Percentiles rank a stretch among this genome's conserved stretches.
Conservation (phyloP, 208 protist genomes). For the Leishmania gerbilli region DNA sequence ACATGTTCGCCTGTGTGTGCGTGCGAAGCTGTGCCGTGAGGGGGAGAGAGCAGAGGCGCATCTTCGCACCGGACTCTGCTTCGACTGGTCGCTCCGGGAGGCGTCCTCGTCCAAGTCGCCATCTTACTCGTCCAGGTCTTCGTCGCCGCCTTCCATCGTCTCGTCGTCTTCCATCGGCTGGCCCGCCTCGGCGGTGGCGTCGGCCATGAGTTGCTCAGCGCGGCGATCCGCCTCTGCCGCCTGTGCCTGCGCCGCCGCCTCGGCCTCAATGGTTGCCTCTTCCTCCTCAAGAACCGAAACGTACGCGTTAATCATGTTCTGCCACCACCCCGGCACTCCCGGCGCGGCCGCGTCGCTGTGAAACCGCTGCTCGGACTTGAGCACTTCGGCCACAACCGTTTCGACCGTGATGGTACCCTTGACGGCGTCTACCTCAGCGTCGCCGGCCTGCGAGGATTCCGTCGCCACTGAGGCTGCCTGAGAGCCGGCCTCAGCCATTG, state of each 20-base stretch:
- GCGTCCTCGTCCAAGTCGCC: conserved; percentile 19
- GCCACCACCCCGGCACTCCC: conserved; percentile 54
- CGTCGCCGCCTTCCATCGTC: conserved; percentile 16
- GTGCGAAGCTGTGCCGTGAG: not conserved
- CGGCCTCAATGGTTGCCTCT: conserved; percentile 24
- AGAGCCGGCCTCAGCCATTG: not conserved
- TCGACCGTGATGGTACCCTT: conserved; percentile 6
- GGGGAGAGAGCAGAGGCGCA: not conserved
- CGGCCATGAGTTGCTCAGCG: conserved; percentile 20
- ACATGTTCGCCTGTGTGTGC: too few species aligned
- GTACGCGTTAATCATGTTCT: conserved; percentile 45
- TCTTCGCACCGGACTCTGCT: not conserved
- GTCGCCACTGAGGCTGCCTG: not conserved
- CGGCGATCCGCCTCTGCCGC: conserved; percentile 19
- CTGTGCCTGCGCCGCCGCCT: conserved; percentile 25
- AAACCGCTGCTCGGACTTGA: conserved; percentile 22
- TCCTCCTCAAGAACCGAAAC: conserved; percentile 47
- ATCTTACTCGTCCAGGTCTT: not conserved
- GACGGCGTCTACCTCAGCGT: not conserved
- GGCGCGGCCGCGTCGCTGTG: conserved; percentile 11
- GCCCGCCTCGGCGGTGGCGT: conserved; percentile 27
- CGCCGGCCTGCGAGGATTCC: not conserved
- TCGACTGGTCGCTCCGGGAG: conserved; percentile 2
- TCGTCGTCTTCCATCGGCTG: conserved; percentile 24
- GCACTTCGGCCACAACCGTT: conserved; percentile 27